Evolutionary conservation across 768 basidiomycete genomes (phyloP), one percentile per base, ranked within the genome.

Genomic region (Coprinellus aureogranulatus): DNA sequence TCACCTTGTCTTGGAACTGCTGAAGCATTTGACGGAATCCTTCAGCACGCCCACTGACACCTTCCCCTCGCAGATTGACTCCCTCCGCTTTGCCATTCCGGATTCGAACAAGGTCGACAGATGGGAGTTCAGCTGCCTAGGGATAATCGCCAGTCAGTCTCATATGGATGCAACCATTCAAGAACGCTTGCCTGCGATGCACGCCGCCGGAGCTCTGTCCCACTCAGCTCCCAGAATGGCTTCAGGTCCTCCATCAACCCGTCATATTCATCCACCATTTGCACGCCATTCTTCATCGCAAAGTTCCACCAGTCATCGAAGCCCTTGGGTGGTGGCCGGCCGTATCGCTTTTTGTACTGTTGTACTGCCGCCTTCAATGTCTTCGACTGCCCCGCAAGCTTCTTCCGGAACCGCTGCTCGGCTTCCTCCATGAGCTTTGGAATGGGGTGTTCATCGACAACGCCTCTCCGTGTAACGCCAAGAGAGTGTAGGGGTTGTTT

Each of bases 241-340:
- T 77, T 81, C 45, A 96, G 71, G 66, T 95, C 93, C 45, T 78
- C 76, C 37, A 79, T 64, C 18, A 93, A 76, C 4, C 78, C 76
- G 57, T 89, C 89, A 64, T 90, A 94, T 66, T 95, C 93, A 68
- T 95, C 93, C 11, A 88, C 75, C 66, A 95, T 81, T 61, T 83
- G 80, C 45, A 89, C 85, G 8, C 80, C 72, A 68, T 91, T 80
- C 53, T 81, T 74, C 66, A 77, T 72, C 23, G 86, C 89, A 68
- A 91, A 94, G 50, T 70, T 68, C 80, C 83, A 93, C 93, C 94
- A 95, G 37, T 79, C 71, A 65, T 91, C 92, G 59, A 95, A 96
- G 1, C 93, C 94, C 50, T 77, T 80, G 0, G 94, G 93, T 1
- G 94, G 94, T 31, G 82, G 72, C 34, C 88, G 79, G 10, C 75